Evolutionary conservation across 208 protist species (phyloP), one percentile per base, ranked within the genome.

Genomic region (Zelonia costaricensis): DNA sequence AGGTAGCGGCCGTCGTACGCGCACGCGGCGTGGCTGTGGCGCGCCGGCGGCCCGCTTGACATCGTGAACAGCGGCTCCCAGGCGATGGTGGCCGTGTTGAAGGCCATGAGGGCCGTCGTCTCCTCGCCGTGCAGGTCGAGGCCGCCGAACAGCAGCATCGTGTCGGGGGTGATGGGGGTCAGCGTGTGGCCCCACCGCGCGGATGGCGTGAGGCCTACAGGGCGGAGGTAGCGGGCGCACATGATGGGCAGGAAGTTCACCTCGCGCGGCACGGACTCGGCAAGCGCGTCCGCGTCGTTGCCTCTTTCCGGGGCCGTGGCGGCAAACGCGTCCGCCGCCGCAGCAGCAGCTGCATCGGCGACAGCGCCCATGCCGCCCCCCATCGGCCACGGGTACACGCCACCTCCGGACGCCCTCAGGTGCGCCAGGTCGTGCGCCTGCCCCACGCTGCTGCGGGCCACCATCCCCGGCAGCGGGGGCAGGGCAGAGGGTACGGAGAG

Each of bases 231-330:
- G 20, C 84, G 75, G 5, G 87, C 84, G 54, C 84, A 91, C 87
- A 94, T 91, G 40, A 94, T 64, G 3, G 84, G 84, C 33, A 94
- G 56, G 62, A 94, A 91, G 72, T 91, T 94, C 16, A 76, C 74
- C 61, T 87, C 77, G n/a, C 73, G 56, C n/a, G 56, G 38, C 3
- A 38, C 35, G 13, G 28, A 30, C 35, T 9, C 27, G 10, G 25
- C 18, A 42, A 35, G 4, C 30, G 39, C 25, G 15, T 7, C 36
- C 23, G 36, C 12, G 54, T 22, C 36, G 49, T n/a, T n/a, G n/a
- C n/a, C n/a, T n/a, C n/a, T n/a, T n/a, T n/a, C 33, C 2, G 10
- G 18, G 33, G 33, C 49, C 13, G 27, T 30, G 20, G 48, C 16
- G 13, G 18, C 28, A n/a, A 22, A 4, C n/a, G 48, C 9, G 30